These are phyloP conservation scores for Blastocystis sp. DNA, from an alignment of 352 stramenopile genomes.

Conservation along the genomic window DNA sequence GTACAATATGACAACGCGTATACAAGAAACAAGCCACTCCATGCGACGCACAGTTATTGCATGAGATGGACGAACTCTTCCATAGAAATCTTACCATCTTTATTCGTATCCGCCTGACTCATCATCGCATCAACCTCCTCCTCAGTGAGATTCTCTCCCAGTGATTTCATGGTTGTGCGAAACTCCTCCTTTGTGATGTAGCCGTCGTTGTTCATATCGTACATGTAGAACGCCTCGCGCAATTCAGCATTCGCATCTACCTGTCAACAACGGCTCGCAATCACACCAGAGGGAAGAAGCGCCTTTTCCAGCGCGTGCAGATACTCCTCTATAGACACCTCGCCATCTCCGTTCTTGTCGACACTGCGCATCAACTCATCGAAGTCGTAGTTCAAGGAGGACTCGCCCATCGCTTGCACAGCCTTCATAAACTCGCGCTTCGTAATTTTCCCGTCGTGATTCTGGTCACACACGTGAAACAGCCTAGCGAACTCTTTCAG, in stretches of 20 bases:
- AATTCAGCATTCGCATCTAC: conserved; percentile 70
- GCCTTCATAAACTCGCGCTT: conserved; percentile 71
- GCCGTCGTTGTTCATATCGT: conserved; percentile 70
- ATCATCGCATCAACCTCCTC: conserved; percentile 65
- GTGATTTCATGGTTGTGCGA: conserved; percentile 42
- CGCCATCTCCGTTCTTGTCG: conserved; percentile 71
- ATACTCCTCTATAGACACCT: conserved; percentile 73
- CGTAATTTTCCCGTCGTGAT: conserved; percentile 72
- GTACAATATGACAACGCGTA: too few relatives aligned
- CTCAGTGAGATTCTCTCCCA: conserved; percentile 69
- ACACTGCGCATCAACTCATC: conserved; percentile 73
- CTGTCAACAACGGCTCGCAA: background rate
- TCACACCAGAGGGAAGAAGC: conserved; percentile 65
- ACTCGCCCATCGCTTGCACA: conserved; percentile 72
- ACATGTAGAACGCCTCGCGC: conserved; percentile 70
- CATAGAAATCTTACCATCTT: conserved; percentile 59
- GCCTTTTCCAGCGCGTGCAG: conserved; percentile 73
- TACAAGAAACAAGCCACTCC: too few relatives aligned
- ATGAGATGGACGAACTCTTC: conserved; percentile 53
- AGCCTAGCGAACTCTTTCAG: conserved; percentile 71
- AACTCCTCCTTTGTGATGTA: conserved; percentile 68
- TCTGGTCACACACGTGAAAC: conserved; percentile 73
- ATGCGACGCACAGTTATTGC: background rate
- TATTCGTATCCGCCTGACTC: conserved; percentile 56
- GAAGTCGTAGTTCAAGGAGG: conserved; percentile 72